These are phyloP conservation scores for Calonectria henricotiae DNA, from an alignment of 2,329 filamentous ascomycete genomes.

Conservation along the genomic window DNA sequence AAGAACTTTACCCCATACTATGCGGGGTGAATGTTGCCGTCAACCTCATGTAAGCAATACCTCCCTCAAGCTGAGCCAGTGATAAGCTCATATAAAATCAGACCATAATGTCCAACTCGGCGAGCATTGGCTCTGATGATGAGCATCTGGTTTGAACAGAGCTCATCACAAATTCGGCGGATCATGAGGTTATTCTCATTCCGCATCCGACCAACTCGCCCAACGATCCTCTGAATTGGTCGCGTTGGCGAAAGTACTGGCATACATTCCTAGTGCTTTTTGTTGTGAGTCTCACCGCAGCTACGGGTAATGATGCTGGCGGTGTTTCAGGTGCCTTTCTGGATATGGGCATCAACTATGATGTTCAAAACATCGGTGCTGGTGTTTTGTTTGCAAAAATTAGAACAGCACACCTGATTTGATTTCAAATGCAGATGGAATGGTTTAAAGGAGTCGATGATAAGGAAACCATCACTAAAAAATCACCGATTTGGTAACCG, in stretches of 20 bases:
- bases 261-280: conserved; percentile 35
- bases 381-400: conserved; percentile 33
- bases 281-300: conserved; percentile 30
- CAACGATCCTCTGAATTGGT: conserved; percentile 38
- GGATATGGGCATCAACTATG: conserved; percentile 28
- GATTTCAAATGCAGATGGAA: too few relatives aligned
- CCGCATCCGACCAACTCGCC: conserved; percentile 30
- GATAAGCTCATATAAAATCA: background rate
- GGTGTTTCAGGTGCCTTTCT: conserved; percentile 26
- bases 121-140: background rate
- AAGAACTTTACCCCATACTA: background rate
- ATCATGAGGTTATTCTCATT: conserved; percentile 30
- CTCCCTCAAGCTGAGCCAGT: background rate
- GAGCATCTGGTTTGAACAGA: conserved; percentile 33
- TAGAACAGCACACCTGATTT: background rate
- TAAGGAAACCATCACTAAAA: too few relatives aligned
- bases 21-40: background rate
- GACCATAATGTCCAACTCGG: conserved; percentile 2
- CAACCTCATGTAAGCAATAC: background rate
- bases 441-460: too few relatives aligned
- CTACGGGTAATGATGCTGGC: conserved; percentile 32
- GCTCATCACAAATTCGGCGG: conserved; percentile 28
- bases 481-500: too few relatives aligned
- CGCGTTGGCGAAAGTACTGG: conserved; percentile 33
- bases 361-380: conserved; percentile 28